Evolutionary conservation across 495 filamentous ascomycete genomes (phyloP).

Genomic region (Penicillium silybi): DNA sequence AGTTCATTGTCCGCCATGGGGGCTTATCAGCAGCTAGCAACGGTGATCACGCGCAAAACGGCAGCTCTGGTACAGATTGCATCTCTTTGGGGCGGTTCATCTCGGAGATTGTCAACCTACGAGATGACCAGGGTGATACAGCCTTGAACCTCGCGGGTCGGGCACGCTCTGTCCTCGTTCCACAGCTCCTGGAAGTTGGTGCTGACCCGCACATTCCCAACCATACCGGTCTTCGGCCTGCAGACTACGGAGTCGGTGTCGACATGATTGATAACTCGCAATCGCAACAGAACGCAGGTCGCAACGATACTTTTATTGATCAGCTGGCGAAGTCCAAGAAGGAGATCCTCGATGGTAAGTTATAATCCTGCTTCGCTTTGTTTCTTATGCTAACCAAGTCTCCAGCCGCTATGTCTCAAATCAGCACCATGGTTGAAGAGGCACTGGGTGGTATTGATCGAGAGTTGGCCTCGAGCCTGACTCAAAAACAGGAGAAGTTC

Average conservation of each 20-base stretch:
- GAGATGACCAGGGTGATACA: conserved; percentile 89
- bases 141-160: conserved; percentile 90
- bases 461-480: conserved; percentile 70
- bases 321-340: conserved; percentile 55
- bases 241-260: conserved; percentile 90
- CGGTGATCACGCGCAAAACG: conserved; percentile 26
- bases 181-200: conserved; percentile 87
- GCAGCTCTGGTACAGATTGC: conserved; percentile 44
- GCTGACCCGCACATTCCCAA: conserved; percentile 88
- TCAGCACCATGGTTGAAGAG: conserved; percentile 40
- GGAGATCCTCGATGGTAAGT: conserved; percentile 43
- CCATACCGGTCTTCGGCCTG: conserved; percentile 75
- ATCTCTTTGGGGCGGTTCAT: conserved; percentile 89
- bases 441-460: conserved; percentile 63
- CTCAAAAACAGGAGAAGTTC: conserved; percentile 75
- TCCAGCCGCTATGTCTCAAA: conserved; percentile 62
- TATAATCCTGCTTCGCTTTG: neutral
- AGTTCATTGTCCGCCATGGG: conserved; percentile 86
- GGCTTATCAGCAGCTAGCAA: conserved; percentile 48
- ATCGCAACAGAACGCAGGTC: conserved; percentile 45
- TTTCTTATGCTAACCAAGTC: conserved; percentile 20
- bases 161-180: conserved; percentile 88
- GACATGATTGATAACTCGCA: conserved; percentile 49
- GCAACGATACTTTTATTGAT: conserved; percentile 54
- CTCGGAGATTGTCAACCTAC: conserved; percentile 89